phyloP scores from a whole-genome alignment of 2,329 filamentous ascomycete species.

The Lasiodiplodia theobromae region DNA sequence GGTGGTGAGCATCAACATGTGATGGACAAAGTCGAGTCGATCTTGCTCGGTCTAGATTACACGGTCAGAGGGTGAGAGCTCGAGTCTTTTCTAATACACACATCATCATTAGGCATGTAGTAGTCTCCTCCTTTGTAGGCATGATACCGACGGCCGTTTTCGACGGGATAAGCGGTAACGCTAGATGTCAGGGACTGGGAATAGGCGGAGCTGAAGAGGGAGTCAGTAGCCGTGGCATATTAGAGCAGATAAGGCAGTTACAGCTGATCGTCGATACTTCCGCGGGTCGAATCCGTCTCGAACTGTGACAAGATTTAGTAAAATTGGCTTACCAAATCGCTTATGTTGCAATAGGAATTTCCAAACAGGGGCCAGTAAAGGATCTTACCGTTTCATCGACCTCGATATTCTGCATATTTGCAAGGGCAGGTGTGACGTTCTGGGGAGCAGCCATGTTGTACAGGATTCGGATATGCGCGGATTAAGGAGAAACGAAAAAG shows the following conservation, averaged over 20 bases:
- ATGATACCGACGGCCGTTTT: conserved; percentile 41
- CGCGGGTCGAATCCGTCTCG: conserved; percentile 33
- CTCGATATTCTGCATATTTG: background rate
- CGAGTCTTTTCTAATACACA: background rate
- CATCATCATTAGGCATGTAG: conserved; percentile 36
- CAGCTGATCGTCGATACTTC: conserved; percentile 34
- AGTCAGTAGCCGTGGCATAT: background rate
- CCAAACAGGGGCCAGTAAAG: background rate
- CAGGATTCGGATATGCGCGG: background rate
- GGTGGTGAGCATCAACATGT: conserved; percentile 38
- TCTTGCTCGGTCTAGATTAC: conserved; percentile 43
- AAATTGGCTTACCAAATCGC: background rate
- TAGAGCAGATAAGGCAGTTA: conserved; percentile 14
- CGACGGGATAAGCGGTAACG: conserved; percentile 33
- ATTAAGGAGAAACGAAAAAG: background rate
- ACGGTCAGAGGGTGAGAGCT: background rate
- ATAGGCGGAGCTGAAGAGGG: conserved; percentile 15
- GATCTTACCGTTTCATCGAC: background rate
- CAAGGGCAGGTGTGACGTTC: background rate
- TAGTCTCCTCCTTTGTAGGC: conserved; percentile 37
- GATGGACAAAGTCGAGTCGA: conserved; percentile 39
- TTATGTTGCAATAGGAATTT: background rate
- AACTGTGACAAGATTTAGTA: background rate
- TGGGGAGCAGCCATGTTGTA: background rate
- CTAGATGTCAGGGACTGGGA: conserved; percentile 25